phyloP scores from a whole-genome alignment of 202 grass and related monocot genomes.

The Saccharum hybrid region DNA sequence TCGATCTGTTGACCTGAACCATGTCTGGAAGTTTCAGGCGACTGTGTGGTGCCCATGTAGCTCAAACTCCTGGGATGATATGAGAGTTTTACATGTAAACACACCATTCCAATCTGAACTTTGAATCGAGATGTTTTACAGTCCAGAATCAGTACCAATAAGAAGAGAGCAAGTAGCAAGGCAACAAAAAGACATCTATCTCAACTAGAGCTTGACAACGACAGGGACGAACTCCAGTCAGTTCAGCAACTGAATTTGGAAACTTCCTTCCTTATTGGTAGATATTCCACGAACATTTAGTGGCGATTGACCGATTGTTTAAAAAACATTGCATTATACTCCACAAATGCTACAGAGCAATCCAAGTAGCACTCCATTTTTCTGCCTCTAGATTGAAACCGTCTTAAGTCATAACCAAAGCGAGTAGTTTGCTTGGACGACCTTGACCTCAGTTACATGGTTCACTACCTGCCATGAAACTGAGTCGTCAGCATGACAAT shows the following conservation, averaged over 20 bases:
- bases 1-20: background rate
- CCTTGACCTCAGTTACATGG: conserved; percentile 5
- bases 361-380: too few relatives aligned
- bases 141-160: background rate
- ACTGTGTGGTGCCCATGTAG: background rate
- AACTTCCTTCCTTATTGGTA: conserved; percentile 7
- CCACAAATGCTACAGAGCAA: too few relatives aligned
- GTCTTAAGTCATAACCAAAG: background rate
- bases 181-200: background rate
- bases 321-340: background rate
- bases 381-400: background rate
- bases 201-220: background rate
- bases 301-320: background rate
- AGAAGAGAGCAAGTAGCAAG: background rate
- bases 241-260: conserved; percentile 11
- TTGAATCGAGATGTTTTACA: background rate
- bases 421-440: background rate
- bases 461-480: conserved; percentile 6
- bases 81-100: background rate
- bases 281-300: conserved; percentile 11
- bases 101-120: background rate
- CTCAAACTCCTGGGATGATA: background rate
- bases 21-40: conserved; percentile 11
- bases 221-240: background rate
- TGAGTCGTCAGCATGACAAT: conserved; percentile 18